Percentiles rank a stretch among this genome's conserved stretches.
phyloP scores from a whole-genome alignment of 2,329 filamentous ascomycete genomes.

The Chaetomiaceae sp. region DNA sequence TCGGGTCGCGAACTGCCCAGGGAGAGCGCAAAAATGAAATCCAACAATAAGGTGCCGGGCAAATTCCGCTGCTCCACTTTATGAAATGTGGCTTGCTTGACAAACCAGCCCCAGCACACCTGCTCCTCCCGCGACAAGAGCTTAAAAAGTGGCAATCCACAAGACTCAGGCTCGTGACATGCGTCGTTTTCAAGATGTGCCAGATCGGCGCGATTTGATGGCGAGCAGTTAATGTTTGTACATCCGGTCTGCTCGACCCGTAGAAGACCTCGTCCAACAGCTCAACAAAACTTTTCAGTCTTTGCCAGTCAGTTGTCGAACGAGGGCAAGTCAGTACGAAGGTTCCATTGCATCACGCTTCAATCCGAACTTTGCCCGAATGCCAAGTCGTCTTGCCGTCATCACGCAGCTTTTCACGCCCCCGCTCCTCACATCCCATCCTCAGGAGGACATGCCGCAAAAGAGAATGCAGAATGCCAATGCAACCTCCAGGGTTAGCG shows the following conservation, averaged over 20 bases:
- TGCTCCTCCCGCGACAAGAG: slow-evolving; percentile 1
- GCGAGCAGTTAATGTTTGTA: no score
- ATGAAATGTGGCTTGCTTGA: slow-evolving; percentile 21
- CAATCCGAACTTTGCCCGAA: slow-evolving; percentile 19
- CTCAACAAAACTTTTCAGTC: background rate
- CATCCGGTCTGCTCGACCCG: no score
- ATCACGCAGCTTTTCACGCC: slow-evolving; percentile 1
- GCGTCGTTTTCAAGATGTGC: no score
- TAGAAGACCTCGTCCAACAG: no score
- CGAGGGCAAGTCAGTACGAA: slow-evolving; percentile 18
- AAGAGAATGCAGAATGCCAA: no score
- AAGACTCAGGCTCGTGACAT: no score
- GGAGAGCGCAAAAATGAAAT: background rate
- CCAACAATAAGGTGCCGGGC: no score
- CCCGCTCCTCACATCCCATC: no score
- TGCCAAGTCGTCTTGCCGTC: slow-evolving; percentile 10
- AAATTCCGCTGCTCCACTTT: slow-evolving; percentile 19
- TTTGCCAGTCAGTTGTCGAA: background rate
- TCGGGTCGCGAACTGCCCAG: background rate
- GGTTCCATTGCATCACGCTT: slow-evolving; percentile 22
- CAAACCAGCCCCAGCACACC: slow-evolving; percentile 18
- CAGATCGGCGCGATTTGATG: slow-evolving; percentile 3
- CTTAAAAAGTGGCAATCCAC: slow-evolving; percentile 5
- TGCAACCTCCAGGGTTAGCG: slow-evolving; percentile 12
- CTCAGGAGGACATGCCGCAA: slow-evolving; percentile 16